phyloP scores from a whole-genome alignment of 116 monocot species.

The Posidonia oceanica region DNA sequence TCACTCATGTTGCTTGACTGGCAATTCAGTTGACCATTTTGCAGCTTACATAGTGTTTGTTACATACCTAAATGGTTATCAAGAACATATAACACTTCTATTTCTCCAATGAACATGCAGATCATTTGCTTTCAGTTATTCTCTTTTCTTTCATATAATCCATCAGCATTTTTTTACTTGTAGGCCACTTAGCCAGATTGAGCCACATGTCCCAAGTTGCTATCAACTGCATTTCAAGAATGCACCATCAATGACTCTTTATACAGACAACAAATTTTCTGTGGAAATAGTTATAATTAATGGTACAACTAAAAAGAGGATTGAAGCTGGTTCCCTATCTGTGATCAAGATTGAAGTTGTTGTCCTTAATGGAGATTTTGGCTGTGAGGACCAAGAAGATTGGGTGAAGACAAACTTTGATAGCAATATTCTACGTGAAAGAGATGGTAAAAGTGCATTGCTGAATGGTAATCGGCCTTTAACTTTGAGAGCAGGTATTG shows the following conservation, averaged over 20 bases:
- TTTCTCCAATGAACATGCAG: too few relatives aligned
- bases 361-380: slow-evolving; percentile 49
- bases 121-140: too few relatives aligned
- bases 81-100: too few relatives aligned
- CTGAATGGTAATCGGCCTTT: slow-evolving; percentile 29
- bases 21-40: too few relatives aligned
- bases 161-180: neutral
- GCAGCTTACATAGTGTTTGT: too few relatives aligned
- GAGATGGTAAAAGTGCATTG: slow-evolving; percentile 40
- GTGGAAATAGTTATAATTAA: neutral
- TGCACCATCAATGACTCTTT: neutral
- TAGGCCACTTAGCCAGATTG: neutral
- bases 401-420: slow-evolving; percentile 36
- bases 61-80: too few relatives aligned
- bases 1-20: too few relatives aligned
- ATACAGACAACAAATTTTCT: neutral
- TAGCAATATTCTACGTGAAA: slow-evolving; percentile 20
- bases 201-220: neutral
- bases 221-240: neutral
- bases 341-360: slow-evolving; percentile 37
- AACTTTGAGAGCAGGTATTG: slow-evolving; percentile 28
- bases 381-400: slow-evolving; percentile 12
- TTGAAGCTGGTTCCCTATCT: neutral
- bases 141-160: neutral
- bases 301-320: neutral